Conservation (phyloP, 495 filamentous ascomycete species). For the Hyaloscypha variabilis region DNA sequence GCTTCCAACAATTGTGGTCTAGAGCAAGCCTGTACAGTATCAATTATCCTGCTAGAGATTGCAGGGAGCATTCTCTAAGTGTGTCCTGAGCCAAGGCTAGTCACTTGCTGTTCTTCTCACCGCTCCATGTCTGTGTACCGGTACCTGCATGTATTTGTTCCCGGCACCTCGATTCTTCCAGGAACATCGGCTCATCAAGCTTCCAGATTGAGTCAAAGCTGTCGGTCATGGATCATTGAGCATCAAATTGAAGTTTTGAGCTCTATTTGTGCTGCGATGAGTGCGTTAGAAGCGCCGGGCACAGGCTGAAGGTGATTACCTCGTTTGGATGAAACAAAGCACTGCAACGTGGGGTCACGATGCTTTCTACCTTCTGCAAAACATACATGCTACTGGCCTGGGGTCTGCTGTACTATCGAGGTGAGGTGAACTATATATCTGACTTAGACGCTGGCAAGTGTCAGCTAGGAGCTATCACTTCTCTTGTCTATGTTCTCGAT, state of each 20-base stretch:
- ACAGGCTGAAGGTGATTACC: neutral
- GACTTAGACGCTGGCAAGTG: neutral
- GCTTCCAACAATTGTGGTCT: too few species aligned
- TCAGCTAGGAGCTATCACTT: neutral
- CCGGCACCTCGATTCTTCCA: neutral
- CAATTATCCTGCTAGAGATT: neutral
- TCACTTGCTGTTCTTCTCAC: neutral
- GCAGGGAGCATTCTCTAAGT: too few species aligned
- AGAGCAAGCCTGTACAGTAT: neutral
- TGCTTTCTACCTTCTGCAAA: neutral
- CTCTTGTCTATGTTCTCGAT: neutral
- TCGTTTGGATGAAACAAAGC: neutral
- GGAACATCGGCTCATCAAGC: neutral
- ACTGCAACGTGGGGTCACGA: neutral
- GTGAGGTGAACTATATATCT: neutral
- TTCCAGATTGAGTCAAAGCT: neutral
- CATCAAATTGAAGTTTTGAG: neutral
- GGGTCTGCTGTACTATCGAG: neutral
- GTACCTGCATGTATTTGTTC: neutral
- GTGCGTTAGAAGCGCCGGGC: too few species aligned
- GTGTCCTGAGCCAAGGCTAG: neutral
- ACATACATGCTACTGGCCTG: neutral
- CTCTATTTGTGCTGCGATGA: too few species aligned
- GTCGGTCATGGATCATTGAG: neutral
- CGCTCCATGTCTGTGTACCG: neutral